Evolutionary conservation across 345 rosid species (phyloP), one percentile per base, ranked within the genome.

Genomic region (Salix udensis): DNA sequence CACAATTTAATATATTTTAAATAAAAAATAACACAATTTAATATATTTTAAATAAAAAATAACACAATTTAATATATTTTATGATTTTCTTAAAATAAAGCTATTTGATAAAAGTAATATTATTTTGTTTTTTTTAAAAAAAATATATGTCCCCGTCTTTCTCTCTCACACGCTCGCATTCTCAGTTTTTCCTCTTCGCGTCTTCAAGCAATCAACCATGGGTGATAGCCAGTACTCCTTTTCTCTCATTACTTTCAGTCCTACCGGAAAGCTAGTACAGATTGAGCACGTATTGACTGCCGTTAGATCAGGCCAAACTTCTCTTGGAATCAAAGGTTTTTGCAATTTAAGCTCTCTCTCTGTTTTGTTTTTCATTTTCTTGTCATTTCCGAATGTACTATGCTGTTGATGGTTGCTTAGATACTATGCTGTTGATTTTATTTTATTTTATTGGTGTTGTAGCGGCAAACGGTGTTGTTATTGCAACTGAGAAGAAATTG

Each of bases 221-320:
- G 98, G 98, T 3, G 98, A 94, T 70, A 92, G 97, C 77, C 98
- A 94, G 83, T 92, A 92, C 85, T 92, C 95, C 15, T 94, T 94
- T 82, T 94, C 98, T 28, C 94, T 95, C 79, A 95, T 97, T 28
- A 95, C 97, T 77, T 95, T 95, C 91, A 95, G 97, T 76, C 98
- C 98, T 75, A 93, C 98, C 21, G 97, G 98, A 16, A 93, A 95
- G 94, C 94, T 95, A 30, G 98, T 95, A 81, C 97, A 95, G 92
- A 95, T 91, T 58, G 98, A 95, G 80, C 97, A 95, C 77, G 98
- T 97, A 44, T 80, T 95, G 73, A 93, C 96, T 4, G 97, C 97
- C 14, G 98, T 95, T 31, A 94, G 97, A 61, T 95, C 97, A 10
- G 97, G 98, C 19, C 98, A 95, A 77, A 95, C 98, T 7, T 95